Evolutionary conservation across 1,284 basidiomycete genomes (phyloP).

Genomic region (Cryptococcus neoformans): DNA sequence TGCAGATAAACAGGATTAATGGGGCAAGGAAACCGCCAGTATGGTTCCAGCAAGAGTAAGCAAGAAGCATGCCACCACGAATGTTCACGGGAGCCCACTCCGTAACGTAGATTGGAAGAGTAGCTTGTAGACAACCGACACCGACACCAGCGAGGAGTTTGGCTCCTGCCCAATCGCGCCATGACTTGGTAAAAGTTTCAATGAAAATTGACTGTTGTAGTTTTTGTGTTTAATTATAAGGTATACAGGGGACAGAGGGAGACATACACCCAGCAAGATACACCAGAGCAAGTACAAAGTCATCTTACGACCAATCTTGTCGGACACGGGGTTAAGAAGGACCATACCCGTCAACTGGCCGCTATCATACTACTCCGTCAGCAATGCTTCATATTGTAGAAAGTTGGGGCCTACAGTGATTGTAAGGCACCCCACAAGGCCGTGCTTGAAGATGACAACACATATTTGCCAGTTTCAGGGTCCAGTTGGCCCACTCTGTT

Average conservation of each 20-base stretch:
- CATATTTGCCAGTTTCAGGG: slow-evolving; percentile 3
- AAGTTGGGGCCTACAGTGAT: slow-evolving; percentile 3
- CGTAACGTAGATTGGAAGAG: slow-evolving; percentile 19
- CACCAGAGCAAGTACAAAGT: slow-evolving; percentile 14
- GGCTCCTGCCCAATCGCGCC: slow-evolving; percentile 18
- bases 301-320: slow-evolving; percentile 14
- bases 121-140: slow-evolving; percentile 20
- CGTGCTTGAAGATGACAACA: slow-evolving; percentile 4
- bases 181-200: slow-evolving; percentile 9
- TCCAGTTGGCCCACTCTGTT: slow-evolving; percentile 3
- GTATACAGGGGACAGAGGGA: neutral
- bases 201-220: slow-evolving; percentile 9
- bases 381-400: neutral
- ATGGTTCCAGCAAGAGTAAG: slow-evolving; percentile 15
- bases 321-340: slow-evolving; percentile 8
- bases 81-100: slow-evolving; percentile 16
- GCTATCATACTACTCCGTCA: neutral
- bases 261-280: slow-evolving; percentile 12
- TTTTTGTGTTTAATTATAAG: neutral
- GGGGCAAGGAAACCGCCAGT: slow-evolving; percentile 18
- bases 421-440: slow-evolving; percentile 16
- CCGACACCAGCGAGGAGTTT: slow-evolving; percentile 23
- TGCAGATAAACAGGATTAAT: slow-evolving; percentile 13
- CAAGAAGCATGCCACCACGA: slow-evolving; percentile 16
- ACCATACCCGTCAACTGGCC: slow-evolving; percentile 18